Evolutionary conservation across 1,284 basidiomycete species (phyloP).

Genomic region (Leccinum angustisporum): DNA sequence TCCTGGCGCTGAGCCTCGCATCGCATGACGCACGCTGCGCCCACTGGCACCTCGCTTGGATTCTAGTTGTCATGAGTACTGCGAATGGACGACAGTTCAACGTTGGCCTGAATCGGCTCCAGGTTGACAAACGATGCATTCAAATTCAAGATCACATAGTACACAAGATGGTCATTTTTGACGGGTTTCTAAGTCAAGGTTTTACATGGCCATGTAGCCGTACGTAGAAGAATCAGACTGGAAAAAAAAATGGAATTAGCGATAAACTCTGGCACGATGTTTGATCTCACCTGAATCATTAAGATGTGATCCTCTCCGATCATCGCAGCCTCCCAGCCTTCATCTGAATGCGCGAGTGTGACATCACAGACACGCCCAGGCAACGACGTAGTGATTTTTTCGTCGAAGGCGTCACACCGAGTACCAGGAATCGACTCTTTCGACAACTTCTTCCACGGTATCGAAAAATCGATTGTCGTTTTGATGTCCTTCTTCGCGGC

Average conservation of each 20-base stretch:
- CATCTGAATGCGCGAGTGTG: slow-evolving; percentile 10
- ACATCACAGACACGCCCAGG: slow-evolving; percentile 30
- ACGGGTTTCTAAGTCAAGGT: not conserved
- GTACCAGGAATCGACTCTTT: slow-evolving; percentile 2
- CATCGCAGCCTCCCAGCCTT: slow-evolving; percentile 33
- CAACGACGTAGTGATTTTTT: slow-evolving; percentile 22
- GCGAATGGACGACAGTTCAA: too few species aligned
- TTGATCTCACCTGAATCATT: slow-evolving; percentile 27
- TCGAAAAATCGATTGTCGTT: slow-evolving; percentile 6
- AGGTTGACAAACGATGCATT: not conserved
- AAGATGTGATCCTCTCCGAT: slow-evolving; percentile 34
- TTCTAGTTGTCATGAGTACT: not conserved
- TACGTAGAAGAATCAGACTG: slow-evolving; percentile 20
- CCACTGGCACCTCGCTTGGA: too few species aligned
- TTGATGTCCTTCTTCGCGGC: slow-evolving; percentile 18
- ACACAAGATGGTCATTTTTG: slow-evolving; percentile 14
- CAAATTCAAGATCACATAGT: not conserved
- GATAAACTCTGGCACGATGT: not conserved
- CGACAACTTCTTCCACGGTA: slow-evolving; percentile 22
- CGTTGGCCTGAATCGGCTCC: too few species aligned
- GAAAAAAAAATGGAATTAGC: slow-evolving; percentile 7
- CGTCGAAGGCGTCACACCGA: slow-evolving; percentile 16
- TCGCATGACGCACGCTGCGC: too few species aligned
- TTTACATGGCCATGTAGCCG: slow-evolving; percentile 32
- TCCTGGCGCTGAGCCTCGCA: too few species aligned